A percentile compares a stretch with the other conserved stretches of the same genome.
These are phyloP conservation scores for Macrotyloma uniflorum DNA, from an alignment of 306 rosid species.

Conservation along the genomic window DNA sequence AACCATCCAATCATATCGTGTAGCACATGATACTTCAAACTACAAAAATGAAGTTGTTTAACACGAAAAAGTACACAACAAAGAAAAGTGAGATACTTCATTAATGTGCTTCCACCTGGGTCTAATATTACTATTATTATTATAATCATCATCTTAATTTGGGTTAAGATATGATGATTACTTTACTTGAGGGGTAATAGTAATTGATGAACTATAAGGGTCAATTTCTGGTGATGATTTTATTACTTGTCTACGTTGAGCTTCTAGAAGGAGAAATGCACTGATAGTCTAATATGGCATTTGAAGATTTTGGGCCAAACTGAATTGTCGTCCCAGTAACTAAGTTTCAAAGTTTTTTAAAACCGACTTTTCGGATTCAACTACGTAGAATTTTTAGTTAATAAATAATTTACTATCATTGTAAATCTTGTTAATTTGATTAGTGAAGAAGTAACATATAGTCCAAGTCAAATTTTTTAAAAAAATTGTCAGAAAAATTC, in stretches of 20 bases:
- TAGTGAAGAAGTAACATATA: no score
- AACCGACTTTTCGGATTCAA: neutral
- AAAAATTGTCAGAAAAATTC: no score
- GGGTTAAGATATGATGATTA: conserved; percentile 38
- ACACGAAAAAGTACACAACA: neutral
- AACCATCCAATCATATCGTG: conserved; percentile 20
- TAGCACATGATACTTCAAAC: neutral
- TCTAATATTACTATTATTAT: no score
- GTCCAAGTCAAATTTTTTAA: no score
- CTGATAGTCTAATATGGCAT: neutral
- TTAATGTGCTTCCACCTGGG: conserved; percentile 24
- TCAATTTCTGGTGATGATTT: neutral
- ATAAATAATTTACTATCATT: no score
- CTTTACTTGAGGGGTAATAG: conserved; percentile 48
- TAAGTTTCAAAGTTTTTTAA: neutral
- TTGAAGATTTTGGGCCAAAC: conserved; percentile 15
- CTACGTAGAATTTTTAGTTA: no score
- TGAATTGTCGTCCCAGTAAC: neutral
- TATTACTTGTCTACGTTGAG: neutral
- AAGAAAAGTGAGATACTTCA: conserved; percentile 1
- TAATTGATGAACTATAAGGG: neutral
- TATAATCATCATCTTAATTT: no score
- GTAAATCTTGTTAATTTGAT: no score
- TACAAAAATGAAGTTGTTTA: neutral
- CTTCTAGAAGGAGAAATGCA: conserved; percentile 36